A percentile compares a stretch with the other conserved stretches of the same genome.
Evolutionary conservation across 2,329 filamentous ascomycete species (phyloP).

Genomic region (Epichloe bromicola): DNA sequence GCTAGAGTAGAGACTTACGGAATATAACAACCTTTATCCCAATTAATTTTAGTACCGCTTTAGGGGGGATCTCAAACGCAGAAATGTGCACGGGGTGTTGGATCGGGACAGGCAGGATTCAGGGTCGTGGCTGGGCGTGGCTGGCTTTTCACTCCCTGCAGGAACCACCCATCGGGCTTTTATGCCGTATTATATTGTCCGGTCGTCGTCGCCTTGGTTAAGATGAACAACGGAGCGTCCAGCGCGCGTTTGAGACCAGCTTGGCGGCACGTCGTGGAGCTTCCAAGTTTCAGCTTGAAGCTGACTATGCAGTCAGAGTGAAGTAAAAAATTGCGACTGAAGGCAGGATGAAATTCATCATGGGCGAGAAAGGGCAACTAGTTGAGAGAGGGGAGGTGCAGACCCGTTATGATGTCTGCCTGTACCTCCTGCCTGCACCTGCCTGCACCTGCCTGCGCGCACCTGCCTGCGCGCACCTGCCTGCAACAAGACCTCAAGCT

Average conservation of each 20-base stretch:
- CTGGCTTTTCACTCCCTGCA: background rate
- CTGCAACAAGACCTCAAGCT: no score
- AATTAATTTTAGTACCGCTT: no score
- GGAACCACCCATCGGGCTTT: background rate
- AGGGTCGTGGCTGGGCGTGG: background rate
- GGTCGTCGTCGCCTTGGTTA: background rate
- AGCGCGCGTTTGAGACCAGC: background rate
- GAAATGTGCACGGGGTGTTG: background rate
- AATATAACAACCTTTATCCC: no score
- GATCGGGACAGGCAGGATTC: background rate
- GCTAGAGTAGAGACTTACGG: no score
- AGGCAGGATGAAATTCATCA: no score
- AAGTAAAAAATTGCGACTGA: no score
- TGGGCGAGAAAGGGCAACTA: no score
- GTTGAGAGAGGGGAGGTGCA: background rate
- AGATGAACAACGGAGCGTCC: background rate
- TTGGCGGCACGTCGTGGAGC: background rate
- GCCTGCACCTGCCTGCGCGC: background rate
- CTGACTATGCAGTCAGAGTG: no score
- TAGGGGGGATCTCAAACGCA: background rate
- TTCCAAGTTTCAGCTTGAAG: background rate
- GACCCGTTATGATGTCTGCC: background rate
- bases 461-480: no score
- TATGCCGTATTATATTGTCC: background rate
- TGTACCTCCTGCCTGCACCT: background rate